These are phyloP conservation scores for Chlorella variabilis DNA, from an alignment of 163 green algal genomes.

Conservation along the genomic window DNA sequence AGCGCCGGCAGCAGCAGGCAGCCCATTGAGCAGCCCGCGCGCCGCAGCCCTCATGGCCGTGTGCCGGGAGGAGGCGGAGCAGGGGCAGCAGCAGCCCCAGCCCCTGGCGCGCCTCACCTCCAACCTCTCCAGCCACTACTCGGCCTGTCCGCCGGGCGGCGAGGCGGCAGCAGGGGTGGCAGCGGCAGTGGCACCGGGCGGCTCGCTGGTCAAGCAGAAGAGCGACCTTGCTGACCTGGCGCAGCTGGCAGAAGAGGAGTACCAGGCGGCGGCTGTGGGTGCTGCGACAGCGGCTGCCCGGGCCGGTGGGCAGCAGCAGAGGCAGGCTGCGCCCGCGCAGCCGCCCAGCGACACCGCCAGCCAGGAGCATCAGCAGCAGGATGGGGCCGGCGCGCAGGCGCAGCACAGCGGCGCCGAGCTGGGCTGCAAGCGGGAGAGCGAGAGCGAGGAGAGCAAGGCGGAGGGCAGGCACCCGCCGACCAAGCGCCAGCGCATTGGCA, in stretches of 20 bases:
- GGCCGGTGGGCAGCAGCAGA: not conserved
- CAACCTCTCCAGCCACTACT: slow-evolving; percentile 26
- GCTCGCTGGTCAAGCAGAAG: not conserved
- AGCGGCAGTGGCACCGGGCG: not conserved
- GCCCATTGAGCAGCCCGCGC: slow-evolving; percentile 16
- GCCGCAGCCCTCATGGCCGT: slow-evolving; percentile 28
- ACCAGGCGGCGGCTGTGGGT: not conserved
- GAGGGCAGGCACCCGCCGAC: not conserved
- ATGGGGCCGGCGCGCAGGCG: not conserved
- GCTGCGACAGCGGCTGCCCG: not conserved
- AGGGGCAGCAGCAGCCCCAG: not conserved
- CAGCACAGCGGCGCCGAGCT: not conserved
- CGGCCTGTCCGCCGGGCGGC: not conserved
- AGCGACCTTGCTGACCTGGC: slow-evolving; percentile 15
- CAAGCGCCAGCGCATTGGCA: slow-evolving; percentile 16
- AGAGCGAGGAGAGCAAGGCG: not conserved
- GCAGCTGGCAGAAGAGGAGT: slow-evolving; percentile 14
- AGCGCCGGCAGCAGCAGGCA: not conserved
- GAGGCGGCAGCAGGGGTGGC: not conserved
- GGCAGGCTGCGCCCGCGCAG: not conserved
- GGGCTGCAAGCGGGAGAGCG: not conserved
- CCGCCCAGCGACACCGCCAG: not conserved
- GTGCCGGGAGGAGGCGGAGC: slow-evolving; percentile 13
- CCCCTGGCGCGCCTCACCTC: not conserved
- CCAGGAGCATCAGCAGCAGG: not conserved